These are phyloP conservation scores for Verticillium klebahnii DNA, from an alignment of 2,329 filamentous ascomycete species.

Conservation along the genomic window DNA sequence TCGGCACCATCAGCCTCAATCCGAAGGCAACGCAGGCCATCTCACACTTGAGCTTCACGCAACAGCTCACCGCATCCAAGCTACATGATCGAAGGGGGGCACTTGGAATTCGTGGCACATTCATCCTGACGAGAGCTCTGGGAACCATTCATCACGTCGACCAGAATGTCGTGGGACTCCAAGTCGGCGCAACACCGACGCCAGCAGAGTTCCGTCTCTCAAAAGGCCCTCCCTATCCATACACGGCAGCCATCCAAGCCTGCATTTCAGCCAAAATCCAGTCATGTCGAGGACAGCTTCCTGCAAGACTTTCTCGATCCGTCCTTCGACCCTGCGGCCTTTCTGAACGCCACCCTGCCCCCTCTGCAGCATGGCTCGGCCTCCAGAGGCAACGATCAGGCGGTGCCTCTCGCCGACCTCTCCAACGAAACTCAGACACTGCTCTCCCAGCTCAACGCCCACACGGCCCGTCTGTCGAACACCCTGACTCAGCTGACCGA, in stretches of 20 bases:
- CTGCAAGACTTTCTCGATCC: conserved; percentile 71
- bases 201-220: conserved; percentile 39
- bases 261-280: conserved; percentile 43
- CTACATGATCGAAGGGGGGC: neutral
- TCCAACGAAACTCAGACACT: conserved; percentile 77
- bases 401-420: conserved; percentile 66
- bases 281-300: conserved; percentile 66
- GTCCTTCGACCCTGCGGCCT: conserved; percentile 77
- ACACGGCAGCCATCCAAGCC: conserved; percentile 30
- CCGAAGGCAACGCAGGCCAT: neutral
- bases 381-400: conserved; percentile 17
- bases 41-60: neutral
- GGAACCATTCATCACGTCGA: neutral
- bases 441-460: conserved; percentile 82
- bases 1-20: neutral
- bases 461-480: conserved; percentile 76
- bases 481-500: conserved; percentile 87
- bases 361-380: conserved; percentile 47
- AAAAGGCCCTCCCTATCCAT: conserved; percentile 35
- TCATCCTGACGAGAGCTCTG: neutral
- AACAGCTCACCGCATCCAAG: neutral
- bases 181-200: conserved; percentile 35
- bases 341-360: conserved; percentile 76
- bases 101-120: neutral
- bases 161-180: conserved; percentile 33